A percentile compares a stretch with the other conserved stretches of the same genome.
Evolutionary conservation across 148 eudicot species (phyloP).

Genomic region (Drosera capensis): DNA sequence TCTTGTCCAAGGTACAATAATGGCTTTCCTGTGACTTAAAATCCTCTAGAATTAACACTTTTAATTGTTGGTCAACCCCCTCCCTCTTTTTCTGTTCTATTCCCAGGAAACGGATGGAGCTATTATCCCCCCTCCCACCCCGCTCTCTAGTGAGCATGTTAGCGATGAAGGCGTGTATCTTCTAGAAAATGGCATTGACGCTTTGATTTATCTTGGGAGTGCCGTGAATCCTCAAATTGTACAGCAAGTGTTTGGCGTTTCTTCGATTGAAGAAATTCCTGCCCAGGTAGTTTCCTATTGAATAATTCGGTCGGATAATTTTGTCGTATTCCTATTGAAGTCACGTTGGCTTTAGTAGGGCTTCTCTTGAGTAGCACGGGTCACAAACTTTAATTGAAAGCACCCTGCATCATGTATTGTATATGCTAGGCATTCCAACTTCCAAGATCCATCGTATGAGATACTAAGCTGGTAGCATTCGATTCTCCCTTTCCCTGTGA

Average conservation of each 20-base stretch:
- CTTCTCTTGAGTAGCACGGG: no score
- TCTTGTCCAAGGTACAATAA: slow-evolving; percentile 45
- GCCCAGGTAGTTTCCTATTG: slow-evolving; percentile 35
- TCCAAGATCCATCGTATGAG: no score
- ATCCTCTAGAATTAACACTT: background rate
- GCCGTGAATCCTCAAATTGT: slow-evolving; percentile 46
- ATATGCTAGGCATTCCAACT: no score
- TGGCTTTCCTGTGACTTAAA: background rate
- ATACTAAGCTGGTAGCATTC: no score
- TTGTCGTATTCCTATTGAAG: no score
- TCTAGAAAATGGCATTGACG: slow-evolving; percentile 90
- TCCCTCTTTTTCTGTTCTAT: slow-evolving; percentile 7
- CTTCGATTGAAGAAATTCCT: slow-evolving; percentile 59
- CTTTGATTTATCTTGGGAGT: slow-evolving; percentile 57
- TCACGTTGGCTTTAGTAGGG: no score
- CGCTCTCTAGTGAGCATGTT: slow-evolving; percentile 86
- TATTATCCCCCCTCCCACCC: slow-evolving; percentile 44
- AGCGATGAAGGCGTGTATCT: slow-evolving; percentile 73
- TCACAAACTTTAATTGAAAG: no score
- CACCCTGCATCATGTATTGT: no score
- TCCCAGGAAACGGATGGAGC: slow-evolving; percentile 62
- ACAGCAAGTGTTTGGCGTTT: slow-evolving; percentile 49
- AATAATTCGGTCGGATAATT: no score
- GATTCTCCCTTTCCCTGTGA: no score
- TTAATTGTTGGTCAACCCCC: background rate